These are phyloP conservation scores for Grosmannia penicillata DNA, from an alignment of 2,329 filamentous ascomycete genomes.

Conservation along the genomic window DNA sequence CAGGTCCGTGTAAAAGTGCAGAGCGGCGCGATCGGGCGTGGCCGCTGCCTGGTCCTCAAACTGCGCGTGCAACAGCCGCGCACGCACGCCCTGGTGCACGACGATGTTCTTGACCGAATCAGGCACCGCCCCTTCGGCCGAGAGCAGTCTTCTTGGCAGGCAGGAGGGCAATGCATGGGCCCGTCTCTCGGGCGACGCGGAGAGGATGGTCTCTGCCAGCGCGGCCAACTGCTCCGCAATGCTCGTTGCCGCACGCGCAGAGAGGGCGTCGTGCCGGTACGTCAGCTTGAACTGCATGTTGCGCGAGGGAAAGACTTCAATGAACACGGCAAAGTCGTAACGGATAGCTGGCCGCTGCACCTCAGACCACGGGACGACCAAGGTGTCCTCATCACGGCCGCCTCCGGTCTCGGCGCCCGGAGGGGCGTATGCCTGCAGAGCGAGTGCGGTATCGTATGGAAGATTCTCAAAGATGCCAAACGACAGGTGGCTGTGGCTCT, in stretches of 20 bases:
- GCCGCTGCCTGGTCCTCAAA: conserved; percentile 12
- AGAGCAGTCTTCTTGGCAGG: conserved; percentile 6
- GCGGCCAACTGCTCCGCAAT: conserved; percentile 11
- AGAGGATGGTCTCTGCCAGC: conserved; percentile 7
- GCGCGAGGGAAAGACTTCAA: conserved; percentile 8
- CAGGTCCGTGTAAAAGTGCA: conserved; percentile 11
- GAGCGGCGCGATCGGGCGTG: conserved; percentile 8
- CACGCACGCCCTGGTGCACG: conserved; percentile 4
- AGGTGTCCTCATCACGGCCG: neutral
- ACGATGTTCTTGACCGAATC: neutral
- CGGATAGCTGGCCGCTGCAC: conserved; percentile 8
- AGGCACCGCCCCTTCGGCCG: neutral
- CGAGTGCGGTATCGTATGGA: conserved; percentile 20
- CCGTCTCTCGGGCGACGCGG: conserved; percentile 3
- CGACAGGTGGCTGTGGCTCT: conserved; percentile 13
- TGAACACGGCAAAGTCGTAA: conserved; percentile 10
- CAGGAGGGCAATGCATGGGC: conserved; percentile 6
- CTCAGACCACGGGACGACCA: conserved; percentile 5
- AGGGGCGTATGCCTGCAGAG: conserved; percentile 17
- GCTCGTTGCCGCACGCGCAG: conserved; percentile 7
- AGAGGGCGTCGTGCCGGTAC: conserved; percentile 9
- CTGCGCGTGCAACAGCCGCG: conserved; percentile 12
- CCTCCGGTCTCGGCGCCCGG: neutral
- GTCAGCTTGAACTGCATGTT: conserved; percentile 8
- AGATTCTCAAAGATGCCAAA: conserved; percentile 15